Base-by-base conservation (phyloP, 305 asterid genomes). In the Solanum chacoense region DNA sequence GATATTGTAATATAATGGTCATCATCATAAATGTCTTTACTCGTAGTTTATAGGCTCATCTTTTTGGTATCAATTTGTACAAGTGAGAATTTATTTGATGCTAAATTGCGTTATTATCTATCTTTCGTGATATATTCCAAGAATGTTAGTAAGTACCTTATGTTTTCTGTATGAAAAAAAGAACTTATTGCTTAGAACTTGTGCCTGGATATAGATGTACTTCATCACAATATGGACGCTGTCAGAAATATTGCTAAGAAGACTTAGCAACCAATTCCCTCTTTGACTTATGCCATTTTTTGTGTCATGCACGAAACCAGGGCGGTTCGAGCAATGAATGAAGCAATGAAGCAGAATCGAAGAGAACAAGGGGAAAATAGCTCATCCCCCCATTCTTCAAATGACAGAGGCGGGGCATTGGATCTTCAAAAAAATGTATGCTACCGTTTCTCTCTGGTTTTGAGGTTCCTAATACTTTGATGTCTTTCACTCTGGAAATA, bases 241-340 rank as follows among this genome's bases (percentile, higher is more conserved):
- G 86, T 81, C 69, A 29, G 28, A 8, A 45, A 16, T 18, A 11
- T 81, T 81, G 18, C 71, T 18, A 45, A 16, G 38, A 28, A 16
- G 71, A 42, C 72, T 79, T 13, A 40, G 36, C 85, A 80, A 26
- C 36, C 37, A 40, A 2, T 42, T 80, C 67, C 85, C 8, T 26
- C 29, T 28, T 80, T 45, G 16, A 38, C 88, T 34, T 38, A 8
- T 80, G 12, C 50, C 37, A 32, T 73, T 6, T 63, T 65, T 20
- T 84, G 34, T 87, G 45, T 65, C 55, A 79, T 89, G 59, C 35
- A 87, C 72, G 59, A 87, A 88, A 16, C 45, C 73, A 98, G 99
- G 96, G 99, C 99, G 90, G 99, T 98, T 85, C 95, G 98, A 69
- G 97, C 98, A 87, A 95, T 98, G 99, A 98, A 95, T 90, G 99